Evolutionary conservation across 2,329 filamentous ascomycete species (phyloP).

Genomic region (Falciphora oryzae): DNA sequence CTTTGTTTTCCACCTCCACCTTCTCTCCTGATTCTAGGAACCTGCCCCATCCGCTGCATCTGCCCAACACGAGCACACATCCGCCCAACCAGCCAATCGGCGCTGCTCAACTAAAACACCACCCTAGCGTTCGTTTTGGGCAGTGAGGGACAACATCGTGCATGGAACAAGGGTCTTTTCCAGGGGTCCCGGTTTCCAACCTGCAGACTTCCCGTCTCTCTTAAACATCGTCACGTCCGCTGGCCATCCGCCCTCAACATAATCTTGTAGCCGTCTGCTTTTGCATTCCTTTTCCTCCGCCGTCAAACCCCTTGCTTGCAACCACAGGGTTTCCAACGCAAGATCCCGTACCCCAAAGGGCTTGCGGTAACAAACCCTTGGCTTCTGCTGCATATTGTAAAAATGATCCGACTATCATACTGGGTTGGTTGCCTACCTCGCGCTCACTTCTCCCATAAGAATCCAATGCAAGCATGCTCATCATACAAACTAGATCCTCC

Average conservation of each 20-base stretch:
- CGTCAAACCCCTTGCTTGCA: background rate
- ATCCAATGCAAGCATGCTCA: background rate
- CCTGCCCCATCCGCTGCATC: background rate
- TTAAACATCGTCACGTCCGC: background rate
- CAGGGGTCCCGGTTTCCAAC: background rate
- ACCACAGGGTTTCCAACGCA: too few relatives aligned
- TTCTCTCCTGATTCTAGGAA: background rate
- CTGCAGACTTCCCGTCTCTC: background rate
- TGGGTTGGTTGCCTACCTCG: slow-evolving; percentile 15
- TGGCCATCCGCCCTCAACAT: background rate
- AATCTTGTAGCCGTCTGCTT: background rate
- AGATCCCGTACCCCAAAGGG: too few relatives aligned
- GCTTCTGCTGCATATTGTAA: background rate
- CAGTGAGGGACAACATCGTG: background rate
- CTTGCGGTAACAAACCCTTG: background rate
- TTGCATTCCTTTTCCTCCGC: background rate
- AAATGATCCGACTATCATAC: slow-evolving; percentile 22
- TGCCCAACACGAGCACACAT: background rate
- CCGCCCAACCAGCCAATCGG: too few relatives aligned
- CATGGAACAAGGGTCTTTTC: background rate
- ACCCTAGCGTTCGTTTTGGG: too few relatives aligned
- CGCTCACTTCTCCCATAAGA: too few relatives aligned
- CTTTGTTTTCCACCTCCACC: background rate
- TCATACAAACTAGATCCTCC: slow-evolving; percentile 47
- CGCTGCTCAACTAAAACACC: too few relatives aligned